phyloP scores from a whole-genome alignment of 176 grass and related monocot genomes.

The Pontederia paniculata region DNA sequence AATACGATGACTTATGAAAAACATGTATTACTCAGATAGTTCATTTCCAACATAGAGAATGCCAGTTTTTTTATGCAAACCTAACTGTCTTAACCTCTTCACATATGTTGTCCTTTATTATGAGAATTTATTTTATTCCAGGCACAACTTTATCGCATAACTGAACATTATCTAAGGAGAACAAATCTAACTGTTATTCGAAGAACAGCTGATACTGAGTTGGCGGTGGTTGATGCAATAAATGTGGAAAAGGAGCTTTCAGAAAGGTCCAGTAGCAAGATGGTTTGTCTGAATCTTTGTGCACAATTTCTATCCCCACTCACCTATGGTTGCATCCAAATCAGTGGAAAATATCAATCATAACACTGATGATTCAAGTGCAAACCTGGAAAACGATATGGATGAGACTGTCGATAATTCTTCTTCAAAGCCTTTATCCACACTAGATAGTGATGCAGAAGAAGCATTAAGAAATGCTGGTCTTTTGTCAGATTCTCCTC shows the following conservation, averaged over 20 bases:
- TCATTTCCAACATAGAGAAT: too few relatives aligned
- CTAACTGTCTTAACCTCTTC: too few relatives aligned
- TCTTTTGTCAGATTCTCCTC: constrained; percentile 74
- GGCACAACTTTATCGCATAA: constrained; percentile 67
- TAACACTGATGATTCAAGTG: constrained; percentile 14
- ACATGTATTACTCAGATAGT: too few relatives aligned
- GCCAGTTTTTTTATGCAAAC: too few relatives aligned
- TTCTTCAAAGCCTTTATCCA: constrained; percentile 5
- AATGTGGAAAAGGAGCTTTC: constrained; percentile 79
- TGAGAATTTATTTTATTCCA: constrained; percentile 25
- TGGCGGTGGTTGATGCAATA: constrained; percentile 88
- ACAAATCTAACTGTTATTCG: constrained; percentile 55
- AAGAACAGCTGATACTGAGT: constrained; percentile 79
- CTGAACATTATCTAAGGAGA: constrained; percentile 83
- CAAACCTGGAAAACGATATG: constrained; percentile 19
- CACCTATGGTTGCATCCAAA: constrained; percentile 19
- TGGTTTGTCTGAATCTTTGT: constrained; percentile 80
- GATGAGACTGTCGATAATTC: constrained; percentile 10
- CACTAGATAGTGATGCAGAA: constrained; percentile 40
- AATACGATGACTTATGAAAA: too few relatives aligned
- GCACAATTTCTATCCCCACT: constrained; percentile 46
- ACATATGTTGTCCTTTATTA: neutral
- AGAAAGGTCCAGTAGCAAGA: constrained; percentile 72
- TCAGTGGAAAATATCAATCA: constrained; percentile 24
- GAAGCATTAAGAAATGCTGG: constrained; percentile 57